phyloP scores from a whole-genome alignment of 1,284 basidiomycete species.

The Rhizoctonia solani region DNA sequence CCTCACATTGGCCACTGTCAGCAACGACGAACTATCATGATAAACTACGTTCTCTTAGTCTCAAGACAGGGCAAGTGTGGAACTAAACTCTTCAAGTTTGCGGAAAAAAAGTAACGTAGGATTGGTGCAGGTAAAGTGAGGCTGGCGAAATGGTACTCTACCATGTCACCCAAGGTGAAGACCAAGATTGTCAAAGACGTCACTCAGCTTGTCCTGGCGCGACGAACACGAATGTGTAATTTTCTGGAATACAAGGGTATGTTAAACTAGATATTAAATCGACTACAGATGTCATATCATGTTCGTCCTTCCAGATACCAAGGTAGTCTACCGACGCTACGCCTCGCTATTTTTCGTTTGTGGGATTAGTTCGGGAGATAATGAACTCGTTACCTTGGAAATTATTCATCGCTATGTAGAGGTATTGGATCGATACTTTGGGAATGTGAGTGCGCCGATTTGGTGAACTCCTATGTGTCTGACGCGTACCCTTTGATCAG shows the following conservation, averaged over 20 bases:
- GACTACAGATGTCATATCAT: neutral
- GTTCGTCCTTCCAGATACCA: constrained; percentile 62
- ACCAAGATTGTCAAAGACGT: constrained; percentile 99
- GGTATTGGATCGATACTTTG: constrained; percentile 98
- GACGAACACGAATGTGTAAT: constrained; percentile 98
- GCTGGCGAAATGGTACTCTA: constrained; percentile 98
- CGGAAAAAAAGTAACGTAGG: constrained; percentile 10
- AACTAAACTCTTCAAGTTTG: constrained; percentile 30
- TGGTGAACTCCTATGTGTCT: neutral
- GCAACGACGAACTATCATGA: constrained; percentile 53
- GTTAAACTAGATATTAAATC: constrained; percentile 38
- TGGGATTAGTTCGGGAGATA: constrained; percentile 88
- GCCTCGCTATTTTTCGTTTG: constrained; percentile 98
- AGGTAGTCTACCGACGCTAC: constrained; percentile 97
- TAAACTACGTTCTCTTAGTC: constrained; percentile 88
- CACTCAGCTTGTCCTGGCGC: constrained; percentile 94
- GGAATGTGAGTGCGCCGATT: constrained; percentile 71
- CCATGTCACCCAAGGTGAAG: constrained; percentile 91
- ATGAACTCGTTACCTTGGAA: constrained; percentile 91
- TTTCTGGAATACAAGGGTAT: constrained; percentile 98
- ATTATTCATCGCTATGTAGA: constrained; percentile 99
- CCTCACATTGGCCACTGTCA: constrained; percentile 29
- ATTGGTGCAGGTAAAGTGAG: constrained; percentile 84
- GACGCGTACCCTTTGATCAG: constrained; percentile 49
- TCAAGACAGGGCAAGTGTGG: constrained; percentile 79